These are phyloP conservation scores for Elongisporangium anandrum DNA, from an alignment of 352 stramenopile species.

Conservation along the genomic window DNA sequence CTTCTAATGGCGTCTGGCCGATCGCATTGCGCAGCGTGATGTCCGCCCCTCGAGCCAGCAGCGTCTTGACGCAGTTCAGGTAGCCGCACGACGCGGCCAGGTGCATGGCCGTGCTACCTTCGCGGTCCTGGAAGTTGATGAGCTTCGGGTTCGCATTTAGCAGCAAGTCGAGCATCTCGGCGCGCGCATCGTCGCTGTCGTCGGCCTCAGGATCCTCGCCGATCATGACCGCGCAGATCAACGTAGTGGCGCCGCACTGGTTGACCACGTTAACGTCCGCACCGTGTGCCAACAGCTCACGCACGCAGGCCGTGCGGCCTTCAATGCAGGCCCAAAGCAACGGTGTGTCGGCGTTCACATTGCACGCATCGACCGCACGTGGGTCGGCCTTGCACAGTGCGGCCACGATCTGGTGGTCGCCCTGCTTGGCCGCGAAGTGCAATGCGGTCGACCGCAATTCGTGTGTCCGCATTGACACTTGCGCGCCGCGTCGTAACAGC, in stretches of 20 bases:
- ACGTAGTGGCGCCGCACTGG: constrained; percentile 58
- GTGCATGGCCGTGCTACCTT: constrained; percentile 83
- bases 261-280: constrained; percentile 70
- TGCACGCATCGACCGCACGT: constrained; percentile 55
- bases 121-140: constrained; percentile 78
- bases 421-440: constrained; percentile 81
- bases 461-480: constrained; percentile 60
- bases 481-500: constrained; percentile 49
- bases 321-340: constrained; percentile 83
- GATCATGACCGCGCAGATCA: constrained; percentile 79
- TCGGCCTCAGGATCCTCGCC: constrained; percentile 64
- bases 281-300: constrained; percentile 50
- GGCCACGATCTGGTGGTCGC: constrained; percentile 55
- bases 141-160: constrained; percentile 56
- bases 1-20: constrained; percentile 75
- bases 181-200: constrained; percentile 38
- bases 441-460: constrained; percentile 72
- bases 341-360: constrained; percentile 72
- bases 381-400: constrained; percentile 65
- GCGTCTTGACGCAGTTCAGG: constrained; percentile 61
- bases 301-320: constrained; percentile 59
- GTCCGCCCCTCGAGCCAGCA: constrained; percentile 57
- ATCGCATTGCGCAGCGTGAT: constrained; percentile 77
- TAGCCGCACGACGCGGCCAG: constrained; percentile 72
- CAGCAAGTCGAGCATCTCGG: constrained; percentile 57